Percentiles rank a stretch among this genome's conserved stretches.
These are phyloP conservation scores for Wallacemonas sp. DNA, from an alignment of 208 protist species.

Conservation along the genomic window DNA sequence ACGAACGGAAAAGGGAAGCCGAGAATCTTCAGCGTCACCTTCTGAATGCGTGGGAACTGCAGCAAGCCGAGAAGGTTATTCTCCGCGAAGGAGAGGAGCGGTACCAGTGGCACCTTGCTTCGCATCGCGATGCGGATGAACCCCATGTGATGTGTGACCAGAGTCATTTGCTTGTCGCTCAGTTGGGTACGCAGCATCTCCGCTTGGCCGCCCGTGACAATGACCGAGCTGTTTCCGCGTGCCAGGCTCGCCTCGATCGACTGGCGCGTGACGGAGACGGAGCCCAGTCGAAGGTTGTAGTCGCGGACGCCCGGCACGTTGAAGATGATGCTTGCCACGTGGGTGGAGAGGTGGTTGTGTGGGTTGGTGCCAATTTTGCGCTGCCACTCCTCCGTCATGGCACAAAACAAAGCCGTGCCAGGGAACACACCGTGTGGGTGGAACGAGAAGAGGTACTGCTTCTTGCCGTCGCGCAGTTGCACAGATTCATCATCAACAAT, in stretches of 20 bases:
- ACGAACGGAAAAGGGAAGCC: slow-evolving; percentile 86
- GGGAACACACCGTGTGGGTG: slow-evolving; percentile 86
- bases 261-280: slow-evolving; percentile 50
- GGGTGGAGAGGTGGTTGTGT: slow-evolving; percentile 42
- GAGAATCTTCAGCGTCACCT: slow-evolving; percentile 46
- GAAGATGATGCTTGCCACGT: slow-evolving; percentile 77
- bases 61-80: slow-evolving; percentile 71
- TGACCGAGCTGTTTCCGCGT: slow-evolving; percentile 65
- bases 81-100: slow-evolving; percentile 82
- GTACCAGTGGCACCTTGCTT: slow-evolving; percentile 70
- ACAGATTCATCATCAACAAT: slow-evolving; percentile 58
- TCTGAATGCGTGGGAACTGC: slow-evolving; percentile 63
- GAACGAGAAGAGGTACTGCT: slow-evolving; percentile 76
- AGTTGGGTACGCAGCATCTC: slow-evolving; percentile 75
- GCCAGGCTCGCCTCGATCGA: slow-evolving; percentile 50
- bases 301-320: slow-evolving; percentile 71
- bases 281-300: slow-evolving; percentile 66
- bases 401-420: slow-evolving; percentile 58
- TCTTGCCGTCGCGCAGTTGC: slow-evolving; percentile 41
- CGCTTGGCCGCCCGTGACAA: slow-evolving; percentile 86
- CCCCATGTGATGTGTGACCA: slow-evolving; percentile 79
- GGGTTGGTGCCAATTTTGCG: slow-evolving; percentile 52
- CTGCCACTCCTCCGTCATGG: slow-evolving; percentile 57
- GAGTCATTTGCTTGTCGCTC: slow-evolving; percentile 41
- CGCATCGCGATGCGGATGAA: slow-evolving; percentile 75